A percentile compares a stretch with the other conserved stretches of the same genome.
These are phyloP conservation scores for Mrakia blollopis DNA, from an alignment of 768 basidiomycete species.

Conservation along the genomic window DNA sequence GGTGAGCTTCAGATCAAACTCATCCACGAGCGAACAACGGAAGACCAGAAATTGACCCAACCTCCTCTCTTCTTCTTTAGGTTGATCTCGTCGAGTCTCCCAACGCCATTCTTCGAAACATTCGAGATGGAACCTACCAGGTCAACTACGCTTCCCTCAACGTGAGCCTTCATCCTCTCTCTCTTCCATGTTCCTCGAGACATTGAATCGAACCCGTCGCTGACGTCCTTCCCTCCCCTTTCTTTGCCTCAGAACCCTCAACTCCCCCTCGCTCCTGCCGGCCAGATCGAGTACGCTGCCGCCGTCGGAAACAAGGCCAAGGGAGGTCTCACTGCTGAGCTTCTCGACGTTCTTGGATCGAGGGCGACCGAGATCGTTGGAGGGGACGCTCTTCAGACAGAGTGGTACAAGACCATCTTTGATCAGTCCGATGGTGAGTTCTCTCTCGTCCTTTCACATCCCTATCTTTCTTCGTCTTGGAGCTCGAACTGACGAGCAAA, in stretches of 20 bases:
- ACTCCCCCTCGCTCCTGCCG: constrained; percentile 25
- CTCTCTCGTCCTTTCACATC: constrained; percentile 53
- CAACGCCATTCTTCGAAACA: constrained; percentile 69
- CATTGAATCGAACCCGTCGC: background rate
- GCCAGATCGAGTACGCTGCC: constrained; percentile 12
- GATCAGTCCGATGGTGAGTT: constrained; percentile 47
- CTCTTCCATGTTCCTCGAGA: background rate
- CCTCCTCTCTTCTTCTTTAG: constrained; percentile 43
- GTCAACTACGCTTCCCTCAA: constrained; percentile 52
- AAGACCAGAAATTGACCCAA: background rate
- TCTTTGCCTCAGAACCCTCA: constrained; percentile 18
- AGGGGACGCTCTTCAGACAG: constrained; percentile 18
- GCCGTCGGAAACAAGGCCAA: background rate
- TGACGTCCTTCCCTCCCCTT: background rate
- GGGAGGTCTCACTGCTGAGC: background rate
- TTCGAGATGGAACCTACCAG: constrained; percentile 70
- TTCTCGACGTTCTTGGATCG: constrained; percentile 12
- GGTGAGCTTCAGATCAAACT: background rate
- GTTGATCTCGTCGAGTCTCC: constrained; percentile 87
- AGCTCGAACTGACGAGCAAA: background rate
- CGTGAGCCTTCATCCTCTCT: background rate
- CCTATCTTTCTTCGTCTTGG: background rate
- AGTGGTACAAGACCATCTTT: constrained; percentile 37
- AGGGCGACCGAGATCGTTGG: constrained; percentile 11
- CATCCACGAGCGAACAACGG: background rate